A percentile compares a stretch with the other conserved stretches of the same genome.
These are phyloP conservation scores for Myxozyma monticola DNA, from an alignment of 805 yeast species.

Conservation along the genomic window DNA sequence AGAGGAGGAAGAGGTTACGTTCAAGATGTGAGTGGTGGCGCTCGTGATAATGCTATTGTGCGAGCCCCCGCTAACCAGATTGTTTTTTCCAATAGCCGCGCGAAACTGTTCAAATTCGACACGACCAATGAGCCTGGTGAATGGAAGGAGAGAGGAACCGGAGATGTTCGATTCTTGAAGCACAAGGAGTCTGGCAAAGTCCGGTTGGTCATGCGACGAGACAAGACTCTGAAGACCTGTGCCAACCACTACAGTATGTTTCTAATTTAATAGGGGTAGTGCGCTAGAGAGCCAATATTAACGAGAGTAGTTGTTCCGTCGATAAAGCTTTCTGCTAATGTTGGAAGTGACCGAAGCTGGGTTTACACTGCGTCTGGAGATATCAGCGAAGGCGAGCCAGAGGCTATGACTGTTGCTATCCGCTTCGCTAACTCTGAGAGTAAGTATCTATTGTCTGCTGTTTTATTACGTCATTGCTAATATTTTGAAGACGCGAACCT, in stretches of 20 bases:
- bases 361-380: slow-evolving; percentile 94
- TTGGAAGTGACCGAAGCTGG: slow-evolving; percentile 98
- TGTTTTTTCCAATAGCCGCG: slow-evolving; percentile 48
- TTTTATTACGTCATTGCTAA: slow-evolving; percentile 35
- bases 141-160: slow-evolving; percentile 99
- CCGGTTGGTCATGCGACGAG: slow-evolving; percentile 97
- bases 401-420: slow-evolving; percentile 94
- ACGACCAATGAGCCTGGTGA: slow-evolving; percentile 64
- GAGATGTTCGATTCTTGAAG: slow-evolving; percentile 93
- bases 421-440: slow-evolving; percentile 63
- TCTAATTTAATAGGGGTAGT: background rate
- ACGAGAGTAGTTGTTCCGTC: slow-evolving; percentile 30
- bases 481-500: slow-evolving; percentile 65
- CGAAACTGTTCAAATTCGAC: slow-evolving; percentile 86
- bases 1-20: slow-evolving; percentile 79
- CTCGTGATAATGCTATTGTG: background rate
- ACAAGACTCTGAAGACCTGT: slow-evolving; percentile 95
- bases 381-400: slow-evolving; percentile 92
- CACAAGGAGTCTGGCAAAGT: slow-evolving; percentile 81
- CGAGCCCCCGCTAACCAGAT: slow-evolving; percentile 1
- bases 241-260: slow-evolving; percentile 85
- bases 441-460: slow-evolving; percentile 2
- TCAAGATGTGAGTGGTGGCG: slow-evolving; percentile 56
- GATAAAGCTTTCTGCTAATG: slow-evolving; percentile 71
- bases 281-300: background rate